Evolutionary conservation across 2,329 filamentous ascomycete species (phyloP), one percentile per base, ranked within the genome.

Genomic region (Penicillium oxalicum): DNA sequence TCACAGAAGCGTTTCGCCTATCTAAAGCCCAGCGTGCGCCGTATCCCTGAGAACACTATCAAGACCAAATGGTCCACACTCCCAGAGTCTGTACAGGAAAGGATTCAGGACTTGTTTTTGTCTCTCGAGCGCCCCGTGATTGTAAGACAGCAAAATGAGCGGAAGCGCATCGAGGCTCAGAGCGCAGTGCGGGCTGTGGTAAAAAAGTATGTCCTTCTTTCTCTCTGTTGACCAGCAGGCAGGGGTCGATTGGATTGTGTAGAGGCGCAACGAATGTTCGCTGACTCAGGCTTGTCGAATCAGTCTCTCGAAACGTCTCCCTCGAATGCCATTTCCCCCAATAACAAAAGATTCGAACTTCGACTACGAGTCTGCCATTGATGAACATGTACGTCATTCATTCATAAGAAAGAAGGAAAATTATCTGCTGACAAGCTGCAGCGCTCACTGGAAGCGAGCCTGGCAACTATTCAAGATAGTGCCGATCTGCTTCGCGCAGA

Each of bases 21-120:
- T 41, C 57, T 74, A 32, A 66, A 71, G 52, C 66, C 70, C 8
- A 67, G 65, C 24, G 60, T 72, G 38, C 70, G 69, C 45, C 69
- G 70, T 44, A 61, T 74, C 32, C 63, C 70, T 7, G 68, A 73
- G 51, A 61, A 64, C 40, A 71, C 69, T 7, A 72, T 74, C 57
- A 71, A 71, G 44, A 65, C 69, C 35, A 74, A 73, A 66, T 74
- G 72, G 72, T 64, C 67, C 9, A 70, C 72, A 4, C 63, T 74
- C 2, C 68, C 71, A 1, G 68, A 70, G 28, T 61, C 68, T 2
- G 66, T 66, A 3, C 72, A 74, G 54, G 70, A 70, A 35, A 72
- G 68, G 45, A 61, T 74, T 40, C 63, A 65, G 33, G 69, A 68
- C 35, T 64, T 74, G 53, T 70, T 74, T 41, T 63, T 63, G 27